A percentile compares a stretch with the other conserved stretches of the same genome.
Evolutionary conservation across 2,329 filamentous ascomycete genomes (phyloP).

Genomic region (Trichophyton simii): DNA sequence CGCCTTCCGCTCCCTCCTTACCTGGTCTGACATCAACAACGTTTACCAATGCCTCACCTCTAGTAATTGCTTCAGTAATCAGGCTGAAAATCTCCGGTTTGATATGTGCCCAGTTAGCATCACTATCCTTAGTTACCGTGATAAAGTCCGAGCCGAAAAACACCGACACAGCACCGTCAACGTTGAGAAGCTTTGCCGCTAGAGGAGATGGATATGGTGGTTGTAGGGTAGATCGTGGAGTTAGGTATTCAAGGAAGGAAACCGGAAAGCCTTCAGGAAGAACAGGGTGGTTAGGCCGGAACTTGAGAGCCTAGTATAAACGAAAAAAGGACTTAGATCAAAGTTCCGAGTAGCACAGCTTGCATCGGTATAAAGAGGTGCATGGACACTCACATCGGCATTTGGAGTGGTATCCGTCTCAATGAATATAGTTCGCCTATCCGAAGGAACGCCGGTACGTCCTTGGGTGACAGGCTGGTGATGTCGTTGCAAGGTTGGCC

Average conservation of each 20-base stretch:
- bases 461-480: constrained; percentile 29
- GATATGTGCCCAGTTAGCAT: constrained; percentile 86
- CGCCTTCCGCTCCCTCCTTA: constrained; percentile 25
- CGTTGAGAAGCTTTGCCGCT: constrained; percentile 77
- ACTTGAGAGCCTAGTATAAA: constrained; percentile 57
- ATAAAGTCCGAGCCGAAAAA: constrained; percentile 96
- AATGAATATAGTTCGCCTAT: constrained; percentile 77
- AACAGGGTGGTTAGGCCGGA: constrained; percentile 78
- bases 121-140: constrained; percentile 80
- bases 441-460: constrained; percentile 27
- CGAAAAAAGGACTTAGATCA: not conserved
- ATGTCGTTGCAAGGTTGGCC: constrained; percentile 34
- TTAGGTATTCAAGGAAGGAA: constrained; percentile 83
- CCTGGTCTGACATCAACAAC: constrained; percentile 48
- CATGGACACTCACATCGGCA: constrained; percentile 51
- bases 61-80: constrained; percentile 83
- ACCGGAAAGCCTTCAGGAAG: constrained; percentile 61
- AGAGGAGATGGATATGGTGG: constrained; percentile 84
- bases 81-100: constrained; percentile 91
- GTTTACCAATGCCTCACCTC: constrained; percentile 69
- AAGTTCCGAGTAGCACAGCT: constrained; percentile 3
- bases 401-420: constrained; percentile 94
- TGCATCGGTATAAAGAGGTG: not conserved
- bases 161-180: constrained; percentile 87
- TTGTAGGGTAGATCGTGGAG: constrained; percentile 73